Conservation (phyloP, 2,329 filamentous ascomycete genomes). For the Leptosphaerulina australis region DNA sequence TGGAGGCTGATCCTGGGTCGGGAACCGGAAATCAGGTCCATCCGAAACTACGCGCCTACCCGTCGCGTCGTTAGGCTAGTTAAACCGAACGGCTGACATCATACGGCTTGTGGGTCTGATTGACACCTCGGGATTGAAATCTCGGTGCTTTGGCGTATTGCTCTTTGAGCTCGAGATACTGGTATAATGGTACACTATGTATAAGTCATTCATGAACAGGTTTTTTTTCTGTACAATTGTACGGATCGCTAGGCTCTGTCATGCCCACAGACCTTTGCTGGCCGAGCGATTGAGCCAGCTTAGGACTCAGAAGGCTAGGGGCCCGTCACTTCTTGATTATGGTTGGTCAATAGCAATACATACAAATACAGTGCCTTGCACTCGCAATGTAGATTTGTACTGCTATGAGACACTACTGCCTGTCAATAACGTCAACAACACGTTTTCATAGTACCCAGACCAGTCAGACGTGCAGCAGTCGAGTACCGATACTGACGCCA, state of each 20-base stretch:
- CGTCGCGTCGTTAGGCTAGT: constrained; percentile 3
- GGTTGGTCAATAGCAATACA: constrained; percentile 12
- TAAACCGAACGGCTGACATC: constrained; percentile 13
- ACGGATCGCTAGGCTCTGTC: constrained; percentile 13
- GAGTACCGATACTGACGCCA: constrained; percentile 1
- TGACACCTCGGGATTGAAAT: background rate
- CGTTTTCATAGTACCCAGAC: background rate
- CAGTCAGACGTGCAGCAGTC: constrained; percentile 1
- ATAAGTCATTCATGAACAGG: constrained; percentile 8
- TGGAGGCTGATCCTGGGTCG: background rate
- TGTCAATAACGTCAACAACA: constrained; percentile 14
- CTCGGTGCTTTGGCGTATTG: constrained; percentile 1
- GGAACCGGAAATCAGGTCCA: background rate
- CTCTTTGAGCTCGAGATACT: background rate
- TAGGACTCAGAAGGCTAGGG: background rate
- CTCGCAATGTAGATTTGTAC: background rate
- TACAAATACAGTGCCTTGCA: constrained; percentile 7
- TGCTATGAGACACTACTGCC: constrained; percentile 6
- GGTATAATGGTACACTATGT: constrained; percentile 8
- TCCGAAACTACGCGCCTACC: constrained; percentile 2
- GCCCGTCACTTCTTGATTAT: background rate
- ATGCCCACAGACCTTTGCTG: constrained; percentile 3
- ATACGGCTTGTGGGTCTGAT: constrained; percentile 11
- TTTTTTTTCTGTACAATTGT: constrained; percentile 1
- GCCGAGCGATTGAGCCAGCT: background rate